Evolutionary conservation across 768 basidiomycete genomes (phyloP).

Genomic region (Chalciporus pseudorubinellus): DNA sequence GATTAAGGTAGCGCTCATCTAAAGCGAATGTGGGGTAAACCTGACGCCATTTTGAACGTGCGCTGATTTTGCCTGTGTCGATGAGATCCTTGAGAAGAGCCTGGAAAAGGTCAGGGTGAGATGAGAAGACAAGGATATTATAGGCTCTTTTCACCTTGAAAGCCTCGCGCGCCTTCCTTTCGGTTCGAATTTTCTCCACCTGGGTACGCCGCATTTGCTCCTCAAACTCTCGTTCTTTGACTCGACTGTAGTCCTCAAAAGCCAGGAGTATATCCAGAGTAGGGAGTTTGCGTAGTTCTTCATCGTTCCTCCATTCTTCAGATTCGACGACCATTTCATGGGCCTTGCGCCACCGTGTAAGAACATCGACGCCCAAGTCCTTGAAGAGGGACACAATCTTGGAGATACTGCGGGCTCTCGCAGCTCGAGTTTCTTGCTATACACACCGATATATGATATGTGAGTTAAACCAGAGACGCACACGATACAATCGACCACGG

Average conservation of each 20-base stretch:
- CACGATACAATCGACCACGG: constrained; percentile 29
- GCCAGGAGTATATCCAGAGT: constrained; percentile 89
- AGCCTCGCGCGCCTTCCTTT: constrained; percentile 86
- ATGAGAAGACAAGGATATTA: neutral
- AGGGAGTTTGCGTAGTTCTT: constrained; percentile 78
- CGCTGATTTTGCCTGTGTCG: constrained; percentile 61
- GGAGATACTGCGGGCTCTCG: constrained; percentile 74
- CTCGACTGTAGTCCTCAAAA: constrained; percentile 91
- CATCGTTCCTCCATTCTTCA: constrained; percentile 73
- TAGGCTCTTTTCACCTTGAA: constrained; percentile 61
- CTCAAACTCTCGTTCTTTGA: constrained; percentile 88
- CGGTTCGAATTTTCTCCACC: constrained; percentile 80
- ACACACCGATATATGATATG: constrained; percentile 1
- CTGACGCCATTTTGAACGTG: constrained; percentile 89
- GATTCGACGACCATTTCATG: constrained; percentile 74
- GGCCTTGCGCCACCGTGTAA: constrained; percentile 90
- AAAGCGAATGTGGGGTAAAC: constrained; percentile 74
- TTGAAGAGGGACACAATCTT: constrained; percentile 87
- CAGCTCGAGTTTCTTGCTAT: constrained; percentile 76
- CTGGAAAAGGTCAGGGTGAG: constrained; percentile 35
- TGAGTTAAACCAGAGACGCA: constrained; percentile 4
- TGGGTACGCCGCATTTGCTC: constrained; percentile 77
- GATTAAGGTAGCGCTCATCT: constrained; percentile 79
- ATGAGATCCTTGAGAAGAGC: constrained; percentile 71
- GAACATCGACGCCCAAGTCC: constrained; percentile 82